Conservation (phyloP, 2,329 filamentous ascomycete genomes). For the Hymenotorrendiella dingleyae region DNA sequence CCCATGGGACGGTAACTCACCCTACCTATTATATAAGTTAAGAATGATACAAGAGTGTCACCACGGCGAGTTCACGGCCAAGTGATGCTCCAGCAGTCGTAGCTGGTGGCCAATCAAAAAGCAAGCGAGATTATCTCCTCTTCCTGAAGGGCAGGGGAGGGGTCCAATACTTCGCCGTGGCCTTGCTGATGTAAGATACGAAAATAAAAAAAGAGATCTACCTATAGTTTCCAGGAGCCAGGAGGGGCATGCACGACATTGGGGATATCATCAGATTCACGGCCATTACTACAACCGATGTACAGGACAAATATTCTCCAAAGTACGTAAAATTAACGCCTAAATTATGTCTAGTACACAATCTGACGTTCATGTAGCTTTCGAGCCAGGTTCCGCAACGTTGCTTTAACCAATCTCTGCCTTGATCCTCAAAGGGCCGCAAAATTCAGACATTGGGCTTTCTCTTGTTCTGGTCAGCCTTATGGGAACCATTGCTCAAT, state of each 20-base stretch:
- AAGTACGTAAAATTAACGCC: too few relatives aligned
- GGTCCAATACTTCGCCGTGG: not conserved
- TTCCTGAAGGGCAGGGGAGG: not conserved
- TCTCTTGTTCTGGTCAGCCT: not conserved
- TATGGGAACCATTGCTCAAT: not conserved
- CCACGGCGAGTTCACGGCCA: not conserved
- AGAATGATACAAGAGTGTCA: not conserved
- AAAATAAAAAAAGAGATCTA: too few relatives aligned
- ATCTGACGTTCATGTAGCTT: not conserved
- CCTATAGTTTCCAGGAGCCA: too few relatives aligned
- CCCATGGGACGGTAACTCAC: not conserved
- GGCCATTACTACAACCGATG: too few relatives aligned
- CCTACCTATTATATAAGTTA: not conserved
- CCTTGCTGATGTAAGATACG: conserved; percentile 8
- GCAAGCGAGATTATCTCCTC: not conserved
- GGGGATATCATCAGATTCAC: too few relatives aligned
- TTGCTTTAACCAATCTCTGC: not conserved
- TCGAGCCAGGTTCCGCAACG: not conserved
- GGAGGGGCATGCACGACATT: too few relatives aligned
- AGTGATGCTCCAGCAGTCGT: not conserved
- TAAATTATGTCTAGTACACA: too few relatives aligned
- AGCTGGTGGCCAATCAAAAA: not conserved
- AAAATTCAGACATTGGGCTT: not conserved
- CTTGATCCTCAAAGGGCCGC: not conserved
- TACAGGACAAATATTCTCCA: too few relatives aligned